phyloP scores from a whole-genome alignment of 345 rosid genomes.

The Populus davidiana region DNA sequence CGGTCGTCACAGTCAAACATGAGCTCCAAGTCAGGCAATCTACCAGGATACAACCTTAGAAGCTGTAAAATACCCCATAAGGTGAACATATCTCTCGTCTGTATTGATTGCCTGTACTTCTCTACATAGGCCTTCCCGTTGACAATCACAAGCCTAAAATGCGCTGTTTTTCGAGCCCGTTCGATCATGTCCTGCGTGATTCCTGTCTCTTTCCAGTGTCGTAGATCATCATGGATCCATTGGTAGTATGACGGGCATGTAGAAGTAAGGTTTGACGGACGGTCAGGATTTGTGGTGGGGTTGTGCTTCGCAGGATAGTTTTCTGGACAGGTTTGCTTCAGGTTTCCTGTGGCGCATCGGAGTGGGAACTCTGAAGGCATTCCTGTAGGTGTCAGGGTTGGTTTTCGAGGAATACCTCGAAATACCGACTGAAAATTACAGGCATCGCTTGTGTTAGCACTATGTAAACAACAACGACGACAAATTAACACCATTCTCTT shows the following conservation, averaged over 20 bases:
- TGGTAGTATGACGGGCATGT: conserved; percentile 34
- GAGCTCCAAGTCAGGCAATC: conserved; percentile 38
- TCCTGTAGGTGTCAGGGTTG: neutral
- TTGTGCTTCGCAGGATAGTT: conserved; percentile 36
- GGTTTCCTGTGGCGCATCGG: neutral
- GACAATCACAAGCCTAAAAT: conserved; percentile 35
- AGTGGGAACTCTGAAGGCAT: neutral
- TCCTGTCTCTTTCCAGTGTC: conserved; percentile 32
- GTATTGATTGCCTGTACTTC: conserved; percentile 25
- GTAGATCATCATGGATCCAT: conserved; percentile 41
- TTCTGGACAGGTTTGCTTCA: conserved; percentile 25
- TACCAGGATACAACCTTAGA: conserved; percentile 33
- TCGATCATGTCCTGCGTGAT: conserved; percentile 31
- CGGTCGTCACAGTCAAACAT: conserved; percentile 37
- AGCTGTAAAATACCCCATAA: conserved; percentile 45
- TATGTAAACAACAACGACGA: too few species aligned
- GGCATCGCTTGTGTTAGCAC: too few species aligned
- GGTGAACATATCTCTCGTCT: conserved; percentile 34
- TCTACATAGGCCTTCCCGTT: conserved; percentile 37
- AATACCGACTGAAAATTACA: neutral
- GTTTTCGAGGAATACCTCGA: neutral
- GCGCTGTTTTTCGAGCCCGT: conserved; percentile 13
- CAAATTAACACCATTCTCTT: too few species aligned
- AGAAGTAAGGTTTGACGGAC: neutral
- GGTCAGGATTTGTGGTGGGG: conserved; percentile 12